phyloP scores from a whole-genome alignment of 176 grass and related monocot genomes.

The Elymus sibiricus region DNA sequence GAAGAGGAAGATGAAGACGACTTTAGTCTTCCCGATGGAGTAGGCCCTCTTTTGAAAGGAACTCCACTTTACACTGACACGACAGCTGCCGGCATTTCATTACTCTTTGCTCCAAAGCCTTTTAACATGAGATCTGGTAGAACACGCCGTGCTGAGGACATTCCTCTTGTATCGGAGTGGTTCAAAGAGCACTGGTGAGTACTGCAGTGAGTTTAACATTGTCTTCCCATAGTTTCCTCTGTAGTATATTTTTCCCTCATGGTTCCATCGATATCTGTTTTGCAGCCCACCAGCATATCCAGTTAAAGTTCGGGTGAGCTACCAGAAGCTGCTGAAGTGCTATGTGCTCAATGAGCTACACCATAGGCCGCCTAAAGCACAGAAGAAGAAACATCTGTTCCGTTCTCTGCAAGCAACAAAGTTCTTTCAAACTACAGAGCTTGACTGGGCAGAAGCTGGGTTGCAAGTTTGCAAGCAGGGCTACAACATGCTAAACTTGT shows the following conservation, averaged over 20 bases:
- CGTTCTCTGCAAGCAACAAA: constrained; percentile 92
- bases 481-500: constrained; percentile 98
- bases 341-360: constrained; percentile 95
- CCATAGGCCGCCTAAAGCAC: constrained; percentile 93
- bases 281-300: constrained; percentile 93
- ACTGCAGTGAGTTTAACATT: neutral
- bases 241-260: neutral
- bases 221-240: neutral
- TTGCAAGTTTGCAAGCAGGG: constrained; percentile 98
- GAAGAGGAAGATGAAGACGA: constrained; percentile 85
- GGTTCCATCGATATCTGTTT: constrained; percentile 16
- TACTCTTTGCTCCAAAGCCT: constrained; percentile 84
- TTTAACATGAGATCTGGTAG: constrained; percentile 96
- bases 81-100: constrained; percentile 86
- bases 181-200: constrained; percentile 96
- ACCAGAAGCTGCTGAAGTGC: constrained; percentile 96
- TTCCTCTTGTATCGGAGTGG: constrained; percentile 97
- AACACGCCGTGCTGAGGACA: constrained; percentile 86
- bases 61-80: constrained; percentile 90
- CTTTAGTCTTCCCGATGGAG: constrained; percentile 77
- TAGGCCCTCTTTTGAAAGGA: constrained; percentile 65
- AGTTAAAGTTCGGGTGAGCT: constrained; percentile 96
- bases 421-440: constrained; percentile 96
- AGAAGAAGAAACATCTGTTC: constrained; percentile 98
- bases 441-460: constrained; percentile 98